Evolutionary conservation across 306 rosid genomes (phyloP).

Genomic region (Alnus glutinosa): DNA sequence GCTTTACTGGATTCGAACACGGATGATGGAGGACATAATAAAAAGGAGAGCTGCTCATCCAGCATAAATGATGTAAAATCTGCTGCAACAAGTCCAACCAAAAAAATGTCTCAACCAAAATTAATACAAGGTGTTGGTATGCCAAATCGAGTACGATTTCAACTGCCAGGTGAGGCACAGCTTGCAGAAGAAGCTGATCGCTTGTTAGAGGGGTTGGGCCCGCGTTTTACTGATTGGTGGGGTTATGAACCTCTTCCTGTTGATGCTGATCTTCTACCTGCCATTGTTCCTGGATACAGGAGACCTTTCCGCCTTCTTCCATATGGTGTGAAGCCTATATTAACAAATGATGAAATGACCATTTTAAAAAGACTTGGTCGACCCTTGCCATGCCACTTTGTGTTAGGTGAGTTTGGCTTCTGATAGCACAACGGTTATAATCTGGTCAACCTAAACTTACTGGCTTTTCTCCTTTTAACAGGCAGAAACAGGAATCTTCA

Average conservation of each 20-base stretch:
- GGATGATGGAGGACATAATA: constrained; percentile 29
- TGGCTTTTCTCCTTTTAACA: constrained; percentile 31
- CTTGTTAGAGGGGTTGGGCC: constrained; percentile 82
- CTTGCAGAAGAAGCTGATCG: constrained; percentile 75
- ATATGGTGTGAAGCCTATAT: constrained; percentile 75
- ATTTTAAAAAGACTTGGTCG: constrained; percentile 75
- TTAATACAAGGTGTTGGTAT: constrained; percentile 81
- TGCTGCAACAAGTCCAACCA: constrained; percentile 31
- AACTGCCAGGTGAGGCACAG: constrained; percentile 76
- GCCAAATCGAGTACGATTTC: constrained; percentile 69
- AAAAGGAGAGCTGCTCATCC: constrained; percentile 32
- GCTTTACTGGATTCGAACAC: constrained; percentile 32
- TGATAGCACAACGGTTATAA: constrained; percentile 13
- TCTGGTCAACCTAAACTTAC: constrained; percentile 22
- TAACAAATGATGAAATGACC: constrained; percentile 94
- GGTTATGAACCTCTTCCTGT: constrained; percentile 89
- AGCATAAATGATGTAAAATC: constrained; percentile 36
- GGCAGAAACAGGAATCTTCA: constrained; percentile 86
- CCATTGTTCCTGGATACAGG: constrained; percentile 71
- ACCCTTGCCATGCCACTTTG: constrained; percentile 86
- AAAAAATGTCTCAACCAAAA: constrained; percentile 32
- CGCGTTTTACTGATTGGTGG: constrained; percentile 95
- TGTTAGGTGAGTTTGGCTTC: constrained; percentile 64
- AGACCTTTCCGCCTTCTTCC: constrained; percentile 97
- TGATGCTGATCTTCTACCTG: constrained; percentile 91